Conservation (phyloP, 257 asterid species). For the Handroanthus guayacan region DNA sequence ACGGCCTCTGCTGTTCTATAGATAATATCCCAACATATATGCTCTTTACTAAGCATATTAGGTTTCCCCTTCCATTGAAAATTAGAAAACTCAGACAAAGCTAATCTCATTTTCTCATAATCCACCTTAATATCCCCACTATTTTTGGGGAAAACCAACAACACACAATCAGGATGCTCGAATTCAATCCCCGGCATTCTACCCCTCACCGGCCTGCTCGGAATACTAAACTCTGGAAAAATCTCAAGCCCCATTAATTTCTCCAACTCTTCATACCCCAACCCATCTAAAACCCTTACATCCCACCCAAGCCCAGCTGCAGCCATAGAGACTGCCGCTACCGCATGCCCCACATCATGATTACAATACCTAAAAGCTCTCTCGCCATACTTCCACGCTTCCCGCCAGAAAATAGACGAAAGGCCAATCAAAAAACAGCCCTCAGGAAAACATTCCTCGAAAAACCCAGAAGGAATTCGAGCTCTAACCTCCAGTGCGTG, state of each 20-base stretch:
- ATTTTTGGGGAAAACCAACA: slow-evolving; percentile 75
- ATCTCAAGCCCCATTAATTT: slow-evolving; percentile 70
- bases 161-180: slow-evolving; percentile 89
- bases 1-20: slow-evolving; percentile 81
- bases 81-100: slow-evolving; percentile 44
- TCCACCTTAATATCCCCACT: slow-evolving; percentile 58
- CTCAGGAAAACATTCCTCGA: slow-evolving; percentile 54
- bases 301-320: slow-evolving; percentile 97
- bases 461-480: slow-evolving; percentile 55
- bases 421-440: slow-evolving; percentile 73
- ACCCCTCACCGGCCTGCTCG: slow-evolving; percentile 72
- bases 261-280: slow-evolving; percentile 71
- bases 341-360: slow-evolving; percentile 97
- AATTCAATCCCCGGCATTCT: slow-evolving; percentile 84
- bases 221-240: slow-evolving; percentile 47
- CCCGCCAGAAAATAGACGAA: slow-evolving; percentile 93
- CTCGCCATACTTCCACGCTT: slow-evolving; percentile 98
- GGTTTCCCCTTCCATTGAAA: slow-evolving; percentile 87
- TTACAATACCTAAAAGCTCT: slow-evolving; percentile 97
- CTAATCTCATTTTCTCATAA: slow-evolving; percentile 55
- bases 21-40: slow-evolving; percentile 84
- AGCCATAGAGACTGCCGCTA: slow-evolving; percentile 85
- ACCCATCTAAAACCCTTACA: slow-evolving; percentile 78
- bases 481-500: slow-evolving; percentile 88
- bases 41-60: slow-evolving; percentile 87